Base-by-base conservation (phyloP, 768 basidiomycete genomes). In the Trametes villosa region DNA sequence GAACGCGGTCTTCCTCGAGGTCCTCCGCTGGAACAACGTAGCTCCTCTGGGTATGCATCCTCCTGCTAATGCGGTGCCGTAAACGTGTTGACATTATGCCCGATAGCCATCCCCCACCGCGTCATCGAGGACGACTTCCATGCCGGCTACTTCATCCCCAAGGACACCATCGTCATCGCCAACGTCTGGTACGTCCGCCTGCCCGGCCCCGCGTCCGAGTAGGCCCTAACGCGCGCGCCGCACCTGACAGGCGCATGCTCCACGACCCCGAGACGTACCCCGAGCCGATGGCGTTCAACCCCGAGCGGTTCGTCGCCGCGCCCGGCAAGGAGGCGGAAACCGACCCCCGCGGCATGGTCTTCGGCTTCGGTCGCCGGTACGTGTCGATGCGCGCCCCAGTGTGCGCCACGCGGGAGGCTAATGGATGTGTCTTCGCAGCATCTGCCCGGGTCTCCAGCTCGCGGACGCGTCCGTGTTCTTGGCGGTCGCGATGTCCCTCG, bases 201-300 rank as follows among this genome's bases (percentile, higher is more conserved):
- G 2, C 8, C 42, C n/a, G n/a, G 4, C 18, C 22, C 27, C 18
- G 6, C 34, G 18, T 47, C 36, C 34, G 45, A 38, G 29, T 48
- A 6, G 12, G 33, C 12, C 2, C 33, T 15, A 11, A 18, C 57
- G 17, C 11, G 24, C 11, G 30, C 24, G 5, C 30, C 27, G 4
- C 9, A 18, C 15, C 17, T 45, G 7, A 27, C 24, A 64, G 63
- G 65, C 53, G 31, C 13, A 67, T 67, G 63, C 62, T 74, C 17
- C 76, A 72, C 45, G 74, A 79, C 49, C 72, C 71, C 9, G 60
- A 64, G 26, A 55, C 59, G 8, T 79, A 78, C 64, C 51, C 59
- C 2, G 64, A 77, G 29, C 77, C 77, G 20, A 57, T 68, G 44
- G 31, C 53, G 0, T 78, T 78, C 66, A 73, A 71, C 27, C 77